These are phyloP conservation scores for Corynespora cassiicola DNA, from an alignment of 2,329 filamentous ascomycete genomes.

Conservation along the genomic window DNA sequence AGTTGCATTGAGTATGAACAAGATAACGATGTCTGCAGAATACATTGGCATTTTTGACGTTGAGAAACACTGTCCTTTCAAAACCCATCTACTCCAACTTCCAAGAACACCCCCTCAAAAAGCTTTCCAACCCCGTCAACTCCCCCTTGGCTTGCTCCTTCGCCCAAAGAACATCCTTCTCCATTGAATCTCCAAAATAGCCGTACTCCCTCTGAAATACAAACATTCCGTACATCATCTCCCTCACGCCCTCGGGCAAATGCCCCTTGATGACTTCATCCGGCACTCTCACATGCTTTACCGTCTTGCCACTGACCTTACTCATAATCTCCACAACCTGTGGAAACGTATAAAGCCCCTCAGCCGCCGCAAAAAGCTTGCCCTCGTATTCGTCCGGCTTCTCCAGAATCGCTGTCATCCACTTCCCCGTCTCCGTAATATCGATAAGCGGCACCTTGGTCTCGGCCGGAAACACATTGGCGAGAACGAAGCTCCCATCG, in stretches of 20 bases:
- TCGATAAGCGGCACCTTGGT: slow-evolving; percentile 53
- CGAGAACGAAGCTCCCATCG: slow-evolving; percentile 36
- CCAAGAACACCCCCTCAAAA: slow-evolving; percentile 25
- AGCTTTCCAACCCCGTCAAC: slow-evolving; percentile 35
- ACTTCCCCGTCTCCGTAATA: slow-evolving; percentile 55
- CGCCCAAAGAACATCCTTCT: slow-evolving; percentile 33
- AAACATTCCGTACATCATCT: slow-evolving; percentile 35
- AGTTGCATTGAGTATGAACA: no score
- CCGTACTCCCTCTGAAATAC: slow-evolving; percentile 33
- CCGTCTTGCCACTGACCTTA: slow-evolving; percentile 49
- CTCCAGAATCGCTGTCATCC: slow-evolving; percentile 48
- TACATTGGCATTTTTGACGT: no score
- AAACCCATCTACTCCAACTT: slow-evolving; percentile 27
- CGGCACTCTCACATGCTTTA: slow-evolving; percentile 27
- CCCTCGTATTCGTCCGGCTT: slow-evolving; percentile 53
- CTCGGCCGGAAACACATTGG: slow-evolving; percentile 12
- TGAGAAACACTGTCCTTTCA: no score
- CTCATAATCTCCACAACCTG: slow-evolving; percentile 50
- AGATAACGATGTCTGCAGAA: no score
- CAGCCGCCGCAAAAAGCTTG: slow-evolving; percentile 53
- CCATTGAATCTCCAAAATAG: slow-evolving; percentile 32
- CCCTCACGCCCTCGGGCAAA: slow-evolving; percentile 22
- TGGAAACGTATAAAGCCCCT: slow-evolving; percentile 46
- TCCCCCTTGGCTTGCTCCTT: slow-evolving; percentile 27
- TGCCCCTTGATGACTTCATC: slow-evolving; percentile 35